These are phyloP conservation scores for Cytospora mali DNA, from an alignment of 2,329 filamentous ascomycete genomes.

Conservation along the genomic window DNA sequence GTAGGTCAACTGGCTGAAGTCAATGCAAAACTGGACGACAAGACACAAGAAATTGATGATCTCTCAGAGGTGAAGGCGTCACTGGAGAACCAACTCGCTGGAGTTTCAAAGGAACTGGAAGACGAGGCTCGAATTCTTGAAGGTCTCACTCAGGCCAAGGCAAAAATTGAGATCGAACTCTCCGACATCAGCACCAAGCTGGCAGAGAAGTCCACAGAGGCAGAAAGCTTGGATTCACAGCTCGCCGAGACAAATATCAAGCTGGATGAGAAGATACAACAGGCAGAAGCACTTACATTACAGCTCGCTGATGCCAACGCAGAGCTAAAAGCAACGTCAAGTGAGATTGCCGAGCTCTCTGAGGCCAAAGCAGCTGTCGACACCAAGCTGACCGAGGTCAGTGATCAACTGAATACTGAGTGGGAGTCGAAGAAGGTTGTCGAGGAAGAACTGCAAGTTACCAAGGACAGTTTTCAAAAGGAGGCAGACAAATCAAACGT, in stretches of 20 bases:
- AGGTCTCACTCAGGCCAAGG: background rate
- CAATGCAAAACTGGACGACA: conserved; percentile 3
- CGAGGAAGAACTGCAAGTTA: conserved; percentile 25
- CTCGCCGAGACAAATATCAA: conserved; percentile 10
- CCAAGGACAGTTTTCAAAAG: conserved; percentile 33
- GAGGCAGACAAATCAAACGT: conserved; percentile 32
- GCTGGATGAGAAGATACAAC: background rate
- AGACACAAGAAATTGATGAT: conserved; percentile 3
- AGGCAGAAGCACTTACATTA: background rate
- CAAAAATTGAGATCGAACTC: background rate
- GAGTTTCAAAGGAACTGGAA: background rate
- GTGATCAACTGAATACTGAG: background rate
- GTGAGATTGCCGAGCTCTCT: background rate
- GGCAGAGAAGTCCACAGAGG: conserved; percentile 4
- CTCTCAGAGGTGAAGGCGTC: background rate
- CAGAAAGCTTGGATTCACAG: conserved; percentile 1
- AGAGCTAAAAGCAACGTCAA: conserved; percentile 1
- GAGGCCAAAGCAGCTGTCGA: conserved; percentile 11
- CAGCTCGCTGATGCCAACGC: conserved; percentile 8
- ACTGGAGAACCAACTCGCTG: background rate
- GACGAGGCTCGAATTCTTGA: background rate
- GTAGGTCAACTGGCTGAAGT: conserved; percentile 4
- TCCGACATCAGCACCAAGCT: background rate
- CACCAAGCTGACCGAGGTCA: conserved; percentile 3
- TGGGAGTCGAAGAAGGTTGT: background rate